Percentiles rank a stretch among this genome's conserved stretches.
These are phyloP conservation scores for Xylariaceae sp. DNA, from an alignment of 2,329 filamentous ascomycete genomes.

Conservation along the genomic window DNA sequence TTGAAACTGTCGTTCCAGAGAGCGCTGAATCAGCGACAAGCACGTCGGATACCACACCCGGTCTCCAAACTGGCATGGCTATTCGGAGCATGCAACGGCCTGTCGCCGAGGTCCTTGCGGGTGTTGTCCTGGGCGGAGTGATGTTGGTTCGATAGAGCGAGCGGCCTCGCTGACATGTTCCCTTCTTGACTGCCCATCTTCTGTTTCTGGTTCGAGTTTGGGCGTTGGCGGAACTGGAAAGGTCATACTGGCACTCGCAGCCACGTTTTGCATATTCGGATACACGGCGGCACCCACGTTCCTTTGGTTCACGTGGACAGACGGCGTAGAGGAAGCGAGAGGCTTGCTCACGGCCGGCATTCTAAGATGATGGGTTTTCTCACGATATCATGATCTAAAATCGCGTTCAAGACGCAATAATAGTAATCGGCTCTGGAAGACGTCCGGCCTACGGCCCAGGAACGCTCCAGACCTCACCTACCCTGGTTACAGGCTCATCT, in stretches of 20 bases:
- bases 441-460: too few species aligned
- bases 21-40: constrained; percentile 10
- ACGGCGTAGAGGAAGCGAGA: constrained; percentile 16
- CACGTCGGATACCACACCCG: constrained; percentile 12
- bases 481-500: too few species aligned
- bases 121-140: constrained; percentile 18
- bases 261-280: constrained; percentile 11
- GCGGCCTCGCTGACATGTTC: too few species aligned
- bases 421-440: too few species aligned
- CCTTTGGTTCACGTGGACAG: constrained; percentile 10
- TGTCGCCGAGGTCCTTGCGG: constrained; percentile 16
- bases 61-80: constrained; percentile 18
- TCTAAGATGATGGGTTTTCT: too few species aligned
- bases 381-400: too few species aligned
- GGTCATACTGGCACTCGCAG: constrained; percentile 8
- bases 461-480: too few species aligned
- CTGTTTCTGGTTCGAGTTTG: background rate
- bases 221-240: background rate
- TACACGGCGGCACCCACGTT: constrained; percentile 17
- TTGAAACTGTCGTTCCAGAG: constrained; percentile 19
- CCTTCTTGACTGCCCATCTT: constrained; percentile 6
- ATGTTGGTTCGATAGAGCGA: too few species aligned
- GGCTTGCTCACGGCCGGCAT: too few species aligned
- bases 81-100: constrained; percentile 7
- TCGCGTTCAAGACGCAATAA: too few species aligned